phyloP scores from a whole-genome alignment of 805 yeast genomes.

The Ogataea paraovalis region DNA sequence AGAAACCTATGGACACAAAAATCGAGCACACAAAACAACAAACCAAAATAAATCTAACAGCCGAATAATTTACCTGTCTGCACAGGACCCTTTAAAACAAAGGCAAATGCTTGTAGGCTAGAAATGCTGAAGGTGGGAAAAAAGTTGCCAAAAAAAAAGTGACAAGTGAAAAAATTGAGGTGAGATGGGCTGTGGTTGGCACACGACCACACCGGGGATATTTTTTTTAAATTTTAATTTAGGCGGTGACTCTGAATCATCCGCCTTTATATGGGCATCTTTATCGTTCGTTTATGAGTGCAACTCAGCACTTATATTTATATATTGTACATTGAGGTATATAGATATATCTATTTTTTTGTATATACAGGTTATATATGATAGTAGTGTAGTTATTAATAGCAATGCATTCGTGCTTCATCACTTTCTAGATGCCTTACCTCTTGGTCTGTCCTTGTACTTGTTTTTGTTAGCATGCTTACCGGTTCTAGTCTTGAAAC shows the following conservation, averaged over 20 bases:
- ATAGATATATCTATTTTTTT: neutral
- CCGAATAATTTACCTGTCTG: too few species aligned
- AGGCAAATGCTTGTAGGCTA: neutral
- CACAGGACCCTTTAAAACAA: too few species aligned
- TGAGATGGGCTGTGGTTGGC: neutral
- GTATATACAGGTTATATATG: neutral
- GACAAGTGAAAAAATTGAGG: neutral
- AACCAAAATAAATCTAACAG: too few species aligned
- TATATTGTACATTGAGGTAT: neutral
- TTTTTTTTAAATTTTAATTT: neutral
- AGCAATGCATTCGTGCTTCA: neutral
- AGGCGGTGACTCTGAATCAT: neutral
- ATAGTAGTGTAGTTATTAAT: neutral
- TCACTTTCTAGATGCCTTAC: slow-evolving; percentile 36
- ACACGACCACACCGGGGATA: neutral
- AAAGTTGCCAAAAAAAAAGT: neutral
- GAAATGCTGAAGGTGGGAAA: neutral
- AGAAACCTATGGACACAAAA: too few species aligned
- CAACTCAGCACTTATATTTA: too few species aligned
- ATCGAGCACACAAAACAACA: too few species aligned
- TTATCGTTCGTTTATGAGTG: too few species aligned
- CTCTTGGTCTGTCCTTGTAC: slow-evolving; percentile 90
- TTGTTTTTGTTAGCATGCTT: slow-evolving; percentile 79
- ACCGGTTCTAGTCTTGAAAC: slow-evolving; percentile 90
- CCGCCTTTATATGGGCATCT: too few species aligned